A percentile compares a stretch with the other conserved stretches of the same genome.
These are phyloP conservation scores for Kwoniella newhampshirensis DNA, from an alignment of 768 basidiomycete species.

Conservation along the genomic window DNA sequence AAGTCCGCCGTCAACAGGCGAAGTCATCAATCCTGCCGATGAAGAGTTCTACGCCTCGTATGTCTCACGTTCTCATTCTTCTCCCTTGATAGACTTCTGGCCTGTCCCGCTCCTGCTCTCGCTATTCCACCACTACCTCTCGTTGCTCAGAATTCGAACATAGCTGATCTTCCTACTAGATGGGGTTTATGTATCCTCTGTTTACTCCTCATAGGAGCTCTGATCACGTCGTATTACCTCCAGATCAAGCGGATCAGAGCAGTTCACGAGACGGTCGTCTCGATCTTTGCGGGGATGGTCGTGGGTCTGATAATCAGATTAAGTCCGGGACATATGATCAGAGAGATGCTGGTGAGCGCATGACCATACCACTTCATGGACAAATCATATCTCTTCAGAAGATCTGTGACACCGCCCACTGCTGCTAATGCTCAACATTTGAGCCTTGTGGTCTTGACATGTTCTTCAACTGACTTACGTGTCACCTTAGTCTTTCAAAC, in stretches of 20 bases:
- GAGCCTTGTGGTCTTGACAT: too few relatives aligned
- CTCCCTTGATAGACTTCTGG: neutral
- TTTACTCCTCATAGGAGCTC: slow-evolving; percentile 84
- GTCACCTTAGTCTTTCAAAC: slow-evolving; percentile 80
- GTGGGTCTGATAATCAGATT: slow-evolving; percentile 88
- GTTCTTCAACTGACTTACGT: too few relatives aligned
- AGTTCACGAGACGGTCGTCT: slow-evolving; percentile 92
- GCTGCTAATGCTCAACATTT: too few relatives aligned
- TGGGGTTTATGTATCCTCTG: slow-evolving; percentile 55
- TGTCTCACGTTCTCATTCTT: slow-evolving; percentile 8
- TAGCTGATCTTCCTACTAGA: slow-evolving; percentile 20
- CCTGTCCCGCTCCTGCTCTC: neutral
- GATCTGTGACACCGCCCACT: too few relatives aligned
- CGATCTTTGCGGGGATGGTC: slow-evolving; percentile 90
- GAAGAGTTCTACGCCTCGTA: slow-evolving; percentile 54
- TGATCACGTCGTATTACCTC: slow-evolving; percentile 95
- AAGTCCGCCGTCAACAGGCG: slow-evolving; percentile 15
- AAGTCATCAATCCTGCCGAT: slow-evolving; percentile 45
- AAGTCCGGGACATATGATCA: slow-evolving; percentile 87
- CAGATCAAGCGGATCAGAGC: slow-evolving; percentile 95
- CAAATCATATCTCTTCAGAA: too few relatives aligned
- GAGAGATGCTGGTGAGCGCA: slow-evolving; percentile 89
- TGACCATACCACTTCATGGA: neutral
- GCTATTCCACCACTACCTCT: too few relatives aligned
- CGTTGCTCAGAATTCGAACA: neutral